These are phyloP conservation scores for Phaeolepiota aurea DNA, from an alignment of 768 basidiomycete species.

Conservation along the genomic window DNA sequence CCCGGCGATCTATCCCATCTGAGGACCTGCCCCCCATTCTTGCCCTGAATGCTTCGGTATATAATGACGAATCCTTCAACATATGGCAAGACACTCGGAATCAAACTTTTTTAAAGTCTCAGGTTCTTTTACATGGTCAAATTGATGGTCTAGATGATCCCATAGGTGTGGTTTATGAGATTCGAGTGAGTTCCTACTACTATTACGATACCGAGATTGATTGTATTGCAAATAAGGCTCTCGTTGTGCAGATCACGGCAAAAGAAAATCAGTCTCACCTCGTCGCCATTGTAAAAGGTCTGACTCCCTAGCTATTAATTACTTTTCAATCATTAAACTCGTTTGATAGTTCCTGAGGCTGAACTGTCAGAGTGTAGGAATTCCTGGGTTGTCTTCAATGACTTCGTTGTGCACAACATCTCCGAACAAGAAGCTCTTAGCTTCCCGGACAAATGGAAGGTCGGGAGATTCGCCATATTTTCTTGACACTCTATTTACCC, in stretches of 20 bases:
- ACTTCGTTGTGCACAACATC: conserved; percentile 84
- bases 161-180: conserved; percentile 52
- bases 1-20: conserved; percentile 56
- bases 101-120: conserved; percentile 52
- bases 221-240: conserved; percentile 41
- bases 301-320: too few relatives aligned
- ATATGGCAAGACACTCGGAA: conserved; percentile 67
- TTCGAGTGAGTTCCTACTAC: conserved; percentile 52
- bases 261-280: conserved; percentile 75
- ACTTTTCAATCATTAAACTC: too few relatives aligned
- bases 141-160: conserved; percentile 49
- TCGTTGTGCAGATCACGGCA: conserved; percentile 72
- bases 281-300: conserved; percentile 82
- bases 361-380: conserved; percentile 27
- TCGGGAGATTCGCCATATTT: conserved; percentile 20
- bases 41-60: conserved; percentile 78
- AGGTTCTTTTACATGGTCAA: conserved; percentile 50
- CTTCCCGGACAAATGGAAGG: conserved; percentile 92
- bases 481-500: conserved; percentile 8
- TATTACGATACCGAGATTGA: neutral
- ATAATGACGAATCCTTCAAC: conserved; percentile 63
- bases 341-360: too few relatives aligned
- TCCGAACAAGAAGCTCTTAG: conserved; percentile 81
- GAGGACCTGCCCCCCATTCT: conserved; percentile 74
- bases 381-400: conserved; percentile 95